phyloP scores from a whole-genome alignment of 1,284 basidiomycete species.

The Lignosus rhinocerotis region DNA sequence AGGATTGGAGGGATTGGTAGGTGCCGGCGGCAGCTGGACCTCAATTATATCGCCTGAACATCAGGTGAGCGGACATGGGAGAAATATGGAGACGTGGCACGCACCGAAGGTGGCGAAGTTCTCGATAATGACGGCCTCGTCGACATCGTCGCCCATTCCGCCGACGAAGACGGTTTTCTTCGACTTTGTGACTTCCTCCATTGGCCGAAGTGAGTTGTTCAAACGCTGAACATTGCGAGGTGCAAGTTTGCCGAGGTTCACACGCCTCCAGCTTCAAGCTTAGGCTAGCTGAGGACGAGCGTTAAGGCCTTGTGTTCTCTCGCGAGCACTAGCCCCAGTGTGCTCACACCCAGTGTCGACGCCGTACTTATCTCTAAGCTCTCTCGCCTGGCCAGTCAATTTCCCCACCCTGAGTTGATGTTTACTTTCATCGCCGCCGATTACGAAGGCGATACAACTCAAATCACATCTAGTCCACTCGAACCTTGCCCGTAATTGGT shows the following conservation, averaged over 20 bases:
- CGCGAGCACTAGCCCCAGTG: background rate
- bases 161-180: slow-evolving; percentile 83
- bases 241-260: slow-evolving; percentile 22
- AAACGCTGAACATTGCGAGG: slow-evolving; percentile 18
- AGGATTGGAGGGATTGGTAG: slow-evolving; percentile 57
- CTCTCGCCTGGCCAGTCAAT: too few relatives aligned
- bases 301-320: background rate
- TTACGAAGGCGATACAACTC: slow-evolving; percentile 1
- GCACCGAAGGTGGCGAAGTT: slow-evolving; percentile 77
- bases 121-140: slow-evolving; percentile 68
- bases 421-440: slow-evolving; percentile 7
- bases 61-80: slow-evolving; percentile 1
- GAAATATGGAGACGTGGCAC: slow-evolving; percentile 25
- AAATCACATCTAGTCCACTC: background rate
- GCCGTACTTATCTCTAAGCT: background rate
- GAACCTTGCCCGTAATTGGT: slow-evolving; percentile 14
- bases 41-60: slow-evolving; percentile 75
- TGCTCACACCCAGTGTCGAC: background rate
- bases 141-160: slow-evolving; percentile 73
- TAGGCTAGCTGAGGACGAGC: slow-evolving; percentile 9
- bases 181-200: slow-evolving; percentile 79
- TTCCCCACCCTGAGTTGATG: background rate
- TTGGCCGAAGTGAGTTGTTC: slow-evolving; percentile 30
- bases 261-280: too few relatives aligned
- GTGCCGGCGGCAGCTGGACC: slow-evolving; percentile 73